Base-by-base conservation (phyloP, 1,284 basidiomycete species). In the Pholiota adiposa region DNA sequence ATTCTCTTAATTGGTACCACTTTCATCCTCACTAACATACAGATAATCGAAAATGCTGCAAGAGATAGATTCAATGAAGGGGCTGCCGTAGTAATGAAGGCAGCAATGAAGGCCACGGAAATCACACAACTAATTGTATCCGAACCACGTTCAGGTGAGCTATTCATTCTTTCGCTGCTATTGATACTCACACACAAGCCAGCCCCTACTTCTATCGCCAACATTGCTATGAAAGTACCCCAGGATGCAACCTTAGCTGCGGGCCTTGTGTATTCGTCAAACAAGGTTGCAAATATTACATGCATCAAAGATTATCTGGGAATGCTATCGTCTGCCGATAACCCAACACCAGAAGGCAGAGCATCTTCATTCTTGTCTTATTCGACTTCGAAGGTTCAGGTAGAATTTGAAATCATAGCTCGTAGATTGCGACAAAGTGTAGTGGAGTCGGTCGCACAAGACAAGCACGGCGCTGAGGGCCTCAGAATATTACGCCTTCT, bases 401-500 rank as follows among this genome's bases (percentile, higher is more conserved):
- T 98, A 25, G 91, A 97, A 67, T 95, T 94, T 68, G 89, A 92
- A 67, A 83, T 87, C 57, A 86, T 97, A 48, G 84, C 87, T 33
- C 80, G 83, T 58, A 83, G 89, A 56, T 75, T 98, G 63, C 86
- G 92, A 70, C 79, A 85, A 66, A 85, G 85, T 18, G 79, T 97
- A 12, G 74, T 98, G 36, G 92, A 95, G 68, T 87, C 91, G 18
- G 83, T 96, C 25, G 86, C 96, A 36, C 80, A 89, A 65, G 92
- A 96, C 67, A 86, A 90, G 65, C 89, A 96, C 70, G 96, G 96
- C n/a, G 81, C 88, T 16, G 87, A 89, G 44, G 96, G 93, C 12
- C 89, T 96, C 2, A 83, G 96, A 36, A 89, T 98, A 54, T 78
- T 98, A 62, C 84, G 91, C 53, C 80, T 98, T 19, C 76, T 99